Evolutionary conservation across 768 basidiomycete genomes (phyloP).

Genomic region (Fistulinella prunicolor): DNA sequence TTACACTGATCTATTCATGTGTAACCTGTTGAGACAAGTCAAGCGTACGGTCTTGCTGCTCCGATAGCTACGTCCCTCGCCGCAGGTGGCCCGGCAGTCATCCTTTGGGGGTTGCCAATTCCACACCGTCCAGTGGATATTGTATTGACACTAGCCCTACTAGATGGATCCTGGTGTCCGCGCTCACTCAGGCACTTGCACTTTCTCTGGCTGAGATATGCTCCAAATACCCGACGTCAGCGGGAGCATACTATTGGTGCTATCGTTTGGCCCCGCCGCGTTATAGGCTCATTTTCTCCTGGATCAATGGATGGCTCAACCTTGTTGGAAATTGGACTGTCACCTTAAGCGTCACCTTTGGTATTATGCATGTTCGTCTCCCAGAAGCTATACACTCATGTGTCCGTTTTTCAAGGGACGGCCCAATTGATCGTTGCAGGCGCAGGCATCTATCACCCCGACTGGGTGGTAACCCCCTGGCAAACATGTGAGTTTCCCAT

Average conservation of each 20-base stretch:
- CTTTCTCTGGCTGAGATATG: constrained; percentile 57
- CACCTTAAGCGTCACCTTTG: constrained; percentile 64
- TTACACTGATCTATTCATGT: neutral
- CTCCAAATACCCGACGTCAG: constrained; percentile 59
- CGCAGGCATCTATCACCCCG: constrained; percentile 52
- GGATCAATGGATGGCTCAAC: constrained; percentile 69
- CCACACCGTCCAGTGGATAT: too few relatives aligned
- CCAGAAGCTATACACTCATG: neutral
- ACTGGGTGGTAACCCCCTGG: constrained; percentile 57
- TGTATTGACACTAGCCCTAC: neutral
- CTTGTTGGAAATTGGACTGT: constrained; percentile 69
- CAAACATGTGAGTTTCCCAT: constrained; percentile 47
- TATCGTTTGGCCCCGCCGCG: constrained; percentile 55
- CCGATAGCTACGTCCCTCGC: constrained; percentile 55
- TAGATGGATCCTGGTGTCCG: constrained; percentile 52
- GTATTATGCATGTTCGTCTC: constrained; percentile 15
- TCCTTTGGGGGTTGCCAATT: constrained; percentile 50
- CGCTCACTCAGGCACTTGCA: constrained; percentile 46
- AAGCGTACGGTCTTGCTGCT: constrained; percentile 53
- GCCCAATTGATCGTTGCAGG: constrained; percentile 61
- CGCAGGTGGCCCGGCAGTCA: constrained; percentile 53
- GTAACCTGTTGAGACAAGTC: constrained; percentile 1
- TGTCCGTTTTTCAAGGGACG: constrained; percentile 40
- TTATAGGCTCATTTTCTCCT: constrained; percentile 50
- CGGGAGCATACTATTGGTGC: constrained; percentile 66